Percentiles rank a stretch among this genome's conserved stretches.
Conservation (phyloP, 345 rosid species). For the Brassica juncea region DNA sequence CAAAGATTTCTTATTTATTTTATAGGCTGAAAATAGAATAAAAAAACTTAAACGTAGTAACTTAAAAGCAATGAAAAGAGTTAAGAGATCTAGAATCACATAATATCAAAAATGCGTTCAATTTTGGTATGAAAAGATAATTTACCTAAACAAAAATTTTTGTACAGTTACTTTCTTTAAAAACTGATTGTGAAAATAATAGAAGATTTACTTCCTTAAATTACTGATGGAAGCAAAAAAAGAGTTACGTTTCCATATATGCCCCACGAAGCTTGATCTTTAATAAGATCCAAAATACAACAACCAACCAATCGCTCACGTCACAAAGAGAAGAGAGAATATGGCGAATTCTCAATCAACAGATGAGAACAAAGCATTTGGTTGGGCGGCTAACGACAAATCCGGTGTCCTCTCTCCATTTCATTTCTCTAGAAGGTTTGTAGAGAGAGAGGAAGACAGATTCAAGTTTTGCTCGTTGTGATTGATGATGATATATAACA, state of each 20-base stretch:
- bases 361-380: conserved; percentile 38
- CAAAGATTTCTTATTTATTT: no score
- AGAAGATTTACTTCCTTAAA: neutral
- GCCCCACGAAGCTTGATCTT: neutral
- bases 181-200: neutral
- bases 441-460: neutral
- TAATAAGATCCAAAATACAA: neutral
- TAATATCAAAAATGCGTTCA: no score
- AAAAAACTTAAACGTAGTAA: no score
- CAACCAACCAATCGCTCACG: neutral
- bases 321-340: neutral
- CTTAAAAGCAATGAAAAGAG: no score
- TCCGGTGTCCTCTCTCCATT: conserved; percentile 44
- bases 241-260: neutral
- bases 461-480: neutral
- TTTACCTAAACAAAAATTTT: neutral
- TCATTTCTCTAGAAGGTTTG: conserved; percentile 47
- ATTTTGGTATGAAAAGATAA: neutral
- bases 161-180: no score
- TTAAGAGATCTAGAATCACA: no score
- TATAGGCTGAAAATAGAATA: no score
- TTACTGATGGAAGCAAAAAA: neutral
- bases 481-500: neutral
- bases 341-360: conserved; percentile 17
- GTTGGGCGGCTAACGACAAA: conserved; percentile 47